phyloP scores from a whole-genome alignment of 768 basidiomycete genomes.

The Tephrocybe sp. region DNA sequence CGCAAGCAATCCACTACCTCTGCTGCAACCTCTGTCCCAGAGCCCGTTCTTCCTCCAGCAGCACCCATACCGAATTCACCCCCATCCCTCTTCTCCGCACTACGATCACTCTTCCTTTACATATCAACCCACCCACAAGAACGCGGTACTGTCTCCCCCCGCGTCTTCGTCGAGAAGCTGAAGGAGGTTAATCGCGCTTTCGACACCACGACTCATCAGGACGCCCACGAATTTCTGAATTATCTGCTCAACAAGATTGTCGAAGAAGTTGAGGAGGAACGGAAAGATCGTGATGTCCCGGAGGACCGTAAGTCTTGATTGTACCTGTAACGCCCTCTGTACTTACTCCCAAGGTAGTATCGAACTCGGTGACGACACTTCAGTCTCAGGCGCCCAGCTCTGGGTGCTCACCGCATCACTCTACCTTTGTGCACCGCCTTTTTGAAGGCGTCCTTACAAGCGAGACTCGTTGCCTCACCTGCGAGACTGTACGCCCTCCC shows the following conservation, averaged over 20 bases:
- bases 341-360: slow-evolving; percentile 39
- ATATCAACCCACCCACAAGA: slow-evolving; percentile 77
- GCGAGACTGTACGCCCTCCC: slow-evolving; percentile 77
- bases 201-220: slow-evolving; percentile 90
- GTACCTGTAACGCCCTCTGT: slow-evolving; percentile 1
- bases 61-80: slow-evolving; percentile 56
- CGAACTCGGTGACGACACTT: slow-evolving; percentile 57
- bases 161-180: slow-evolving; percentile 90
- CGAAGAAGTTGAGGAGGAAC: slow-evolving; percentile 85
- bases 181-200: slow-evolving; percentile 92
- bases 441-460: slow-evolving; percentile 95
- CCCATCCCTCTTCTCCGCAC: slow-evolving; percentile 83
- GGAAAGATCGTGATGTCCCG: slow-evolving; percentile 37
- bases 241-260: slow-evolving; percentile 90
- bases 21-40: slow-evolving; percentile 24
- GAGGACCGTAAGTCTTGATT: slow-evolving; percentile 64
- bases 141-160: slow-evolving; percentile 85
- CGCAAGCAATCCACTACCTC: slow-evolving; percentile 38
- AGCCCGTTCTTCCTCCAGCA: slow-evolving; percentile 28
- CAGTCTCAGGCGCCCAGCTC: slow-evolving; percentile 45
- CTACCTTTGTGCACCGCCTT: slow-evolving; percentile 85
- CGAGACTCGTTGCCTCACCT: slow-evolving; percentile 96
- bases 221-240: slow-evolving; percentile 97
- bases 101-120: slow-evolving; percentile 85
- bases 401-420: slow-evolving; percentile 42